Percentiles rank a stretch among this genome's conserved stretches.
Evolutionary conservation across 108 stramenopile species (phyloP).

Genomic region (Skeletonema costatum): DNA sequence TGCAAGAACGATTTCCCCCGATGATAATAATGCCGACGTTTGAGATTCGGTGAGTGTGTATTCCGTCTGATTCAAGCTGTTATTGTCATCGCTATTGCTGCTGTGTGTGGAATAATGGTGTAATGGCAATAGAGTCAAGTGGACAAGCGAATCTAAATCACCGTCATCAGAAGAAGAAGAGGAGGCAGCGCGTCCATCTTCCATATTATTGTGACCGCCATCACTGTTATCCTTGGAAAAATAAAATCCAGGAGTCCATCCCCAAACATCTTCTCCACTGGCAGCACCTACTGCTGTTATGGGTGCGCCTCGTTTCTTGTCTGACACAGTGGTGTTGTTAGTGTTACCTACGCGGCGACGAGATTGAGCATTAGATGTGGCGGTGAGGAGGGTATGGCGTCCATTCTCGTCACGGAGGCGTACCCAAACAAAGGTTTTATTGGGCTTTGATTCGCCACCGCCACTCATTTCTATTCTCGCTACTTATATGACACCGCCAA

Average conservation of each 20-base stretch:
- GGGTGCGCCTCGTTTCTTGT: conserved; percentile 8
- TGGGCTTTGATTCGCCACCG: not conserved
- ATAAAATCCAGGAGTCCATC: conserved; percentile 36
- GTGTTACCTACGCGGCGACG: not conserved
- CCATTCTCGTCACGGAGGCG: not conserved
- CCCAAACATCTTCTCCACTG: conserved; percentile 3
- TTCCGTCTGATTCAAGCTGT: not conserved
- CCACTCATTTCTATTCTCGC: not conserved
- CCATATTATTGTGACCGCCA: not conserved
- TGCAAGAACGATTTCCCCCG: conserved; percentile 21
- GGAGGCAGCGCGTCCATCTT: not conserved
- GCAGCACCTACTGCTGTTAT: not conserved
- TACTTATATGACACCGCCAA: too few species aligned
- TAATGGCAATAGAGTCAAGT: conserved; percentile 5
- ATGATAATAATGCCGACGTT: conserved; percentile 6
- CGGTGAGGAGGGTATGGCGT: not conserved
- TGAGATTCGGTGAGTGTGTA: conserved; percentile 12
- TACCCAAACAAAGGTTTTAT: conserved; percentile 17
- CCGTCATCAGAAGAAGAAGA: not conserved
- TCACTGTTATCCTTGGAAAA: not conserved
- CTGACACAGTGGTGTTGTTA: not conserved
- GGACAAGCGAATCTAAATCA: not conserved
- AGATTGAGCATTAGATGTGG: not conserved
- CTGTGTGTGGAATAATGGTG: not conserved
- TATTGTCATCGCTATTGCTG: not conserved